Conservation (phyloP, 2,329 filamentous ascomycete genomes). For the Hypocreales sp. region DNA sequence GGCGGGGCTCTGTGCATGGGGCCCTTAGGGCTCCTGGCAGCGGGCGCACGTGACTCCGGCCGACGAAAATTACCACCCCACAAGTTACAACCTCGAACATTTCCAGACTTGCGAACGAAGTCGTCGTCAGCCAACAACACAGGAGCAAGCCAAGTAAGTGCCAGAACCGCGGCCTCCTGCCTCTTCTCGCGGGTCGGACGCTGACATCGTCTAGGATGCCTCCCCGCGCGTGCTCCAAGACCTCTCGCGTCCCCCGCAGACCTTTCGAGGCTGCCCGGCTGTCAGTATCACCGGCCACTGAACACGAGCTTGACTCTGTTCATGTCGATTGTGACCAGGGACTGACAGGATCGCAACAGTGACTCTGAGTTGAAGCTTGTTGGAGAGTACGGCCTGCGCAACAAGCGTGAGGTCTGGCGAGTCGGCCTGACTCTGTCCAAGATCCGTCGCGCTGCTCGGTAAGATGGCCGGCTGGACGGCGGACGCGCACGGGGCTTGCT, state of each 20-base stretch:
- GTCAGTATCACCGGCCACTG: conserved; percentile 97
- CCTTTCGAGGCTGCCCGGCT: conserved; percentile 99
- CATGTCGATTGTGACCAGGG: conserved; percentile 70
- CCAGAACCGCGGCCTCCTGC: too few species aligned
- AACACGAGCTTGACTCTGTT: conserved; percentile 94
- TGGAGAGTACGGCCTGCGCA: conserved; percentile 98
- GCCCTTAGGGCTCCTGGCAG: conserved; percentile 17
- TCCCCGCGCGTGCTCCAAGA: conserved; percentile 79
- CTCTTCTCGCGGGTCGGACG: conserved; percentile 5
- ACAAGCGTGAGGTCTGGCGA: conserved; percentile 99
- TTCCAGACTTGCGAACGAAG: conserved; percentile 13
- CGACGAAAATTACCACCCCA: conserved; percentile 16
- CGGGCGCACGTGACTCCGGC: conserved; percentile 12
- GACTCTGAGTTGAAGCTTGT: conserved; percentile 99
- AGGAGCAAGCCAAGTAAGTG: conserved; percentile 26
- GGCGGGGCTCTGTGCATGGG: not conserved
- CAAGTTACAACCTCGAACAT: conserved; percentile 18
- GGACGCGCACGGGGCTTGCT: conserved; percentile 8
- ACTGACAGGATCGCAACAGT: conserved; percentile 58
- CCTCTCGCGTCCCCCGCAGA: conserved; percentile 95
- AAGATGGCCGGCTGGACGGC: conserved; percentile 15
- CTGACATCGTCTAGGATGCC: conserved; percentile 21
- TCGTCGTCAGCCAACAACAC: conserved; percentile 18
- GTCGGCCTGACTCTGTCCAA: conserved; percentile 99
- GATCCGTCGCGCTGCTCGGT: conserved; percentile 99